These are phyloP conservation scores for Gypsophila paniculata DNA, from an alignment of 179 eudicot genomes.

Conservation along the genomic window DNA sequence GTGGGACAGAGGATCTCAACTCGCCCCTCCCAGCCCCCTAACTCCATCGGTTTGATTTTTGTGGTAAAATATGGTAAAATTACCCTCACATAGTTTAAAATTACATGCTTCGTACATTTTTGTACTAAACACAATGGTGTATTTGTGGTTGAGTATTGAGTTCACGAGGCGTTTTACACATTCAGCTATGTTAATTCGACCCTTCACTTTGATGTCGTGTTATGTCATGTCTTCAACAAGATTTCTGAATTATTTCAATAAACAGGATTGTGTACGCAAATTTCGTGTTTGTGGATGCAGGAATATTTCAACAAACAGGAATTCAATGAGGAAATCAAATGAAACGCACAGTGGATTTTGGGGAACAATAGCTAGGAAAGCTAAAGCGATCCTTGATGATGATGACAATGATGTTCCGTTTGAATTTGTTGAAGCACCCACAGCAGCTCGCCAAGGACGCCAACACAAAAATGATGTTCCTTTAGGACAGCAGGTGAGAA, in stretches of 20 bases:
- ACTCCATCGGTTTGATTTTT: background rate
- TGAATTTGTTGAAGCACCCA: constrained; percentile 35
- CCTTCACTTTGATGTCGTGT: too few relatives aligned
- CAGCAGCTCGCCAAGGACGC: constrained; percentile 29
- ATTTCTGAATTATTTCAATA: too few relatives aligned
- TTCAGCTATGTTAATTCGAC: too few relatives aligned
- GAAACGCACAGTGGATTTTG: constrained; percentile 65
- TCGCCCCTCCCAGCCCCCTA: too few relatives aligned
- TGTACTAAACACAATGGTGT: background rate
- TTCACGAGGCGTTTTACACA: too few relatives aligned
- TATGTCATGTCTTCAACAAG: too few relatives aligned
- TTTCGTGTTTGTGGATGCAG: constrained; percentile 21
- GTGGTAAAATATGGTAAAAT: background rate
- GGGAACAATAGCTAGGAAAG: constrained; percentile 76
- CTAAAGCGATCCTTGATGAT: constrained; percentile 71
- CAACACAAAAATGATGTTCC: constrained; percentile 32
- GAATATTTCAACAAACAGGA: constrained; percentile 22
- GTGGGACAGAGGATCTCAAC: too few relatives aligned
- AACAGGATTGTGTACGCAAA: background rate
- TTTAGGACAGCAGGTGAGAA: constrained; percentile 50
- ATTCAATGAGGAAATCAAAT: constrained; percentile 42
- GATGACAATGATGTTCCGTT: constrained; percentile 63
- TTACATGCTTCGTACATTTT: too few relatives aligned
- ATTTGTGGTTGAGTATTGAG: background rate
- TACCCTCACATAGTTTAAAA: too few relatives aligned